A percentile compares a stretch with the other conserved stretches of the same genome.
phyloP scores from a whole-genome alignment of 129 eudicot genomes.

The Mikania micrantha region DNA sequence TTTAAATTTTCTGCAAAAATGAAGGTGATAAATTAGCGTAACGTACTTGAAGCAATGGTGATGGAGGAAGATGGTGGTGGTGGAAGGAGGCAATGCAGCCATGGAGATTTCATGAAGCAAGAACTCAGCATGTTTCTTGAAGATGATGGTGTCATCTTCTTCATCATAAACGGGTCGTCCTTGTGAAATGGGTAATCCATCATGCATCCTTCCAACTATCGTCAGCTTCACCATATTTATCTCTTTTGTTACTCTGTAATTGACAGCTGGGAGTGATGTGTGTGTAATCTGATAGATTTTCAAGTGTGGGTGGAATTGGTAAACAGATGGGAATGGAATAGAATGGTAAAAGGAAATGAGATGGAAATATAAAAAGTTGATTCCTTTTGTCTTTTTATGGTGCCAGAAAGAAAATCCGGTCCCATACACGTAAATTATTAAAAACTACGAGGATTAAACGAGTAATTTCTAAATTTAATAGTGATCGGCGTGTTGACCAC shows the following conservation, averaged over 20 bases:
- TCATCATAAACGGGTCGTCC: constrained; percentile 39
- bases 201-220: constrained; percentile 39
- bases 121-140: constrained; percentile 49
- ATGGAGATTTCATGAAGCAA: constrained; percentile 44
- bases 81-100: constrained; percentile 39
- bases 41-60: constrained; percentile 31
- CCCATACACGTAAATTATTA: constrained; percentile 26
- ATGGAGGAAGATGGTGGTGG: constrained; percentile 32
- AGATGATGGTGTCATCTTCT: constrained; percentile 15
- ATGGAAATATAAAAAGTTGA: background rate
- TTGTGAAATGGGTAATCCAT: constrained; percentile 50
- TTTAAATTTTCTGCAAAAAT: no score
- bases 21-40: no score
- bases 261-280: background rate
- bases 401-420: constrained; percentile 9
- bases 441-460: no score
- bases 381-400: constrained; percentile 18
- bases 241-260: no score
- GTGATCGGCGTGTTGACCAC: constrained; percentile 1
- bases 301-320: no score
- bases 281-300: background rate
- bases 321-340: background rate
- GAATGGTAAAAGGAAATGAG: background rate
- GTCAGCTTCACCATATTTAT: constrained; percentile 40
- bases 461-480: no score